Evolutionary conservation across 345 rosid species (phyloP).

Genomic region (Streptanthus diversifolius): DNA sequence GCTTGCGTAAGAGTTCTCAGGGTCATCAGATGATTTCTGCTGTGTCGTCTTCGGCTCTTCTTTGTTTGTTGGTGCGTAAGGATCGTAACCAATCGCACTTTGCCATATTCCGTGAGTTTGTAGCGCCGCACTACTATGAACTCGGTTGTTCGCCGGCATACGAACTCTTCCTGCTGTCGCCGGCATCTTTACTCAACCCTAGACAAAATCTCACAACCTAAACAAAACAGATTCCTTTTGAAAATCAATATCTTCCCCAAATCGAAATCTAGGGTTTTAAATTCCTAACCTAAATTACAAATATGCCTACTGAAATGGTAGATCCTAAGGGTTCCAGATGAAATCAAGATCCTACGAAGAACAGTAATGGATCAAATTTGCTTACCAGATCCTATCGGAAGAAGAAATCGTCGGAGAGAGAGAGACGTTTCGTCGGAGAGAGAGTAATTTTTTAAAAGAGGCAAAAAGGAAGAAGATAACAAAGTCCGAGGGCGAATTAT

Average conservation of each 20-base stretch:
- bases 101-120: slow-evolving; percentile 99
- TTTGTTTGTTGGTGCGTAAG: slow-evolving; percentile 79
- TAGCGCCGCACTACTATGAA: slow-evolving; percentile 96
- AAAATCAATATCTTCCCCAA: neutral
- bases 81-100: slow-evolving; percentile 93
- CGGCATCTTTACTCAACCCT: slow-evolving; percentile 64
- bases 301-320: neutral
- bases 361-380: neutral
- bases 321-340: slow-evolving; percentile 7
- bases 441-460: too few relatives aligned
- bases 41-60: slow-evolving; percentile 62
- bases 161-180: slow-evolving; percentile 99
- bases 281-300: neutral
- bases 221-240: neutral
- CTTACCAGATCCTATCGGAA: slow-evolving; percentile 18
- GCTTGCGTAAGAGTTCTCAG: slow-evolving; percentile 72
- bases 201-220: slow-evolving; percentile 16
- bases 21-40: slow-evolving; percentile 37
- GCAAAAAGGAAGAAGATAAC: neutral
- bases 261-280: neutral
- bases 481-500: neutral
- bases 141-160: slow-evolving; percentile 99
- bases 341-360: neutral
- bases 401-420: neutral
- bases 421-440: neutral